Conservation (phyloP, 163 green algal genomes). For the Chlamydomonas reinhardtii region DNA sequence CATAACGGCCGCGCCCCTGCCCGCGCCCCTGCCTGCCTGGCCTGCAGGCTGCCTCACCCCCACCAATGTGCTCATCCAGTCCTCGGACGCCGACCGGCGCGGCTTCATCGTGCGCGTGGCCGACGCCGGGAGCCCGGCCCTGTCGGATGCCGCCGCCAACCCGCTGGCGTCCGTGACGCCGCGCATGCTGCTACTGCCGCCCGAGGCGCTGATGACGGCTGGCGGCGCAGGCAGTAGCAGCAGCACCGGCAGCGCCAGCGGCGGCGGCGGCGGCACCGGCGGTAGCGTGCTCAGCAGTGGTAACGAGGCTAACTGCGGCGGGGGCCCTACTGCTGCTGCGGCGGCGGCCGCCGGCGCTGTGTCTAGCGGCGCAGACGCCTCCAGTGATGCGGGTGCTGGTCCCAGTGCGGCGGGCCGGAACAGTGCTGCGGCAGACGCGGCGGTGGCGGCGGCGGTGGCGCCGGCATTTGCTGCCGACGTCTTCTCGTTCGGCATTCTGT, state of each 20-base stretch:
- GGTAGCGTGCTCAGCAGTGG: no score
- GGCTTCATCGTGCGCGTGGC: slow-evolving; percentile 10
- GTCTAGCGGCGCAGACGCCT: no score
- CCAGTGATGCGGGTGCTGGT: no score
- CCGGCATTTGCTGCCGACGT: background rate
- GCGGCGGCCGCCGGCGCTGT: no score
- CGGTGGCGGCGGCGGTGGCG: background rate
- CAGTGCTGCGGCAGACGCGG: background rate
- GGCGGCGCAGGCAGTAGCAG: background rate
- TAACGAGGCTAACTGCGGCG: no score
- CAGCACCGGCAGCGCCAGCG: no score
- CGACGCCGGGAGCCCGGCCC: slow-evolving; percentile 4
- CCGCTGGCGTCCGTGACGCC: background rate
- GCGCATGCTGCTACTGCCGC: slow-evolving; percentile 10
- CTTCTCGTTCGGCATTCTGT: slow-evolving; percentile 41
- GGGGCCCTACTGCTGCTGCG: no score
- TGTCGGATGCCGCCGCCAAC: background rate
- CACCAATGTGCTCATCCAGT: slow-evolving; percentile 14
- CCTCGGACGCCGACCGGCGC: background rate
- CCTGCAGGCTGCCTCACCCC: background rate
- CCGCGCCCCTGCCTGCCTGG: no score
- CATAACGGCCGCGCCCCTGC: no score
- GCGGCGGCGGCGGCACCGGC: no score
- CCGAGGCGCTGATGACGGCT: background rate
- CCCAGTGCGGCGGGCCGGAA: no score